Conservation (phyloP, 2,329 filamentous ascomycete genomes). For the Aspergillus sojae region DNA sequence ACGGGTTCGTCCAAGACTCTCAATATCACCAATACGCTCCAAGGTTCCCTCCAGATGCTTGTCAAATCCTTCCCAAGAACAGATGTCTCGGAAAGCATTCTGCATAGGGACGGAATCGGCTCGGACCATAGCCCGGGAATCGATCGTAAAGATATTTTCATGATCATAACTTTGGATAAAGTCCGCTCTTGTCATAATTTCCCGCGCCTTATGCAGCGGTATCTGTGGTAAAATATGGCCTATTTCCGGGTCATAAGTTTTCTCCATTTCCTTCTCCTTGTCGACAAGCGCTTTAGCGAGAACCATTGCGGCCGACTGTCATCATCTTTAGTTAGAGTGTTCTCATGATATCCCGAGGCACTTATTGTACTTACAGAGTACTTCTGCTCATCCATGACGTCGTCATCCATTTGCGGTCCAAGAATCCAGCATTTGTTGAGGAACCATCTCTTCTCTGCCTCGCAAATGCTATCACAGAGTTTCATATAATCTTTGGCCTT, state of each 20-base stretch:
- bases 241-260: slow-evolving; percentile 64
- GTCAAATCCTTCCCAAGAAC: slow-evolving; percentile 73
- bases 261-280: slow-evolving; percentile 65
- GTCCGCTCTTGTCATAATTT: slow-evolving; percentile 94
- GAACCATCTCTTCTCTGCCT: slow-evolving; percentile 76
- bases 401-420: slow-evolving; percentile 82
- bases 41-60: slow-evolving; percentile 80
- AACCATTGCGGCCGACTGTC: slow-evolving; percentile 84
- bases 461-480: slow-evolving; percentile 73
- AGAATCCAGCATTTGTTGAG: slow-evolving; percentile 79
- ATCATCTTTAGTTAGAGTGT: slow-evolving; percentile 18
- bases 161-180: slow-evolving; percentile 93
- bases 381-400: slow-evolving; percentile 98
- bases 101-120: slow-evolving; percentile 97
- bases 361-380: slow-evolving; percentile 69
- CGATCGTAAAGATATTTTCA: slow-evolving; percentile 93
- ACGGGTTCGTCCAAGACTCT: slow-evolving; percentile 88
- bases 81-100: slow-evolving; percentile 84
- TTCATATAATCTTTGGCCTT: slow-evolving; percentile 78
- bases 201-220: slow-evolving; percentile 77
- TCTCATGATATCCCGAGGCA: neutral
- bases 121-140: slow-evolving; percentile 80
- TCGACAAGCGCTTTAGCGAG: slow-evolving; percentile 90
- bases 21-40: slow-evolving; percentile 86
- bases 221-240: slow-evolving; percentile 81